Evolutionary conservation across 73 alveolate genomes (phyloP), one percentile per base, ranked within the genome.

Genomic region (Halteria grandinella): DNA sequence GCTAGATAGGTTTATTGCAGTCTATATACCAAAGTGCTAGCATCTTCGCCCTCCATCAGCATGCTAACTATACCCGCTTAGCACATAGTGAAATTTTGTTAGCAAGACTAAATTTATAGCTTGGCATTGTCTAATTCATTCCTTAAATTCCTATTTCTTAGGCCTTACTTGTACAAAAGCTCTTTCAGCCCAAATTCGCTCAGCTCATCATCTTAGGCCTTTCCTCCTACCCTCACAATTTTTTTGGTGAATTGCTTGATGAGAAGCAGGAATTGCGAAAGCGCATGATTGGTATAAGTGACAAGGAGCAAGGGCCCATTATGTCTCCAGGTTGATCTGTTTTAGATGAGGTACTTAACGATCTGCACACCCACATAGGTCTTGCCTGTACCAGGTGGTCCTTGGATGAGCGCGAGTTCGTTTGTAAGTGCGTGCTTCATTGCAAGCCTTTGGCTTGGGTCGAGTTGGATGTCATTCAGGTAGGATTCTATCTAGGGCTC

Each of bases 311-410:
- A 82, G 37, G 95, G 95, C 34, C 80, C 74, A 40, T 76, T 54
- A 50, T 76, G 48, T 5, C 83, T 69, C 62, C 79, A 75, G 41
- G 43, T n/a, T 49, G 53, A 63, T 36, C 82, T 60, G 88, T 82
- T 76, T 71, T 85, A 74, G 47, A 71, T 69, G 34, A 89, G 36
- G 47, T 83, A 80, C 79, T 74, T 84, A 18, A 90, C 91, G 18
- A 89, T 57, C 55, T 86, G 55, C 52, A 87, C 80, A 0, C 96
- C 98, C 20, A 93, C 89, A 44, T 75, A 86, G 20, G 98, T 93
- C 83, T 90, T 93, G 6, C 91, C 94, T 5, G 98, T 94, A 36
- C 98, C 98, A 25, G 98, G 98, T 0, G 98, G 98, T 0, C 98
- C 98, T 75, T 93, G 95, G 70, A 93, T 75, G 69, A 93, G 66